Evolutionary conservation across 1,139 yeast genomes (phyloP), one percentile per base, ranked within the genome.

Genomic region (Taiozyma sp.): DNA sequence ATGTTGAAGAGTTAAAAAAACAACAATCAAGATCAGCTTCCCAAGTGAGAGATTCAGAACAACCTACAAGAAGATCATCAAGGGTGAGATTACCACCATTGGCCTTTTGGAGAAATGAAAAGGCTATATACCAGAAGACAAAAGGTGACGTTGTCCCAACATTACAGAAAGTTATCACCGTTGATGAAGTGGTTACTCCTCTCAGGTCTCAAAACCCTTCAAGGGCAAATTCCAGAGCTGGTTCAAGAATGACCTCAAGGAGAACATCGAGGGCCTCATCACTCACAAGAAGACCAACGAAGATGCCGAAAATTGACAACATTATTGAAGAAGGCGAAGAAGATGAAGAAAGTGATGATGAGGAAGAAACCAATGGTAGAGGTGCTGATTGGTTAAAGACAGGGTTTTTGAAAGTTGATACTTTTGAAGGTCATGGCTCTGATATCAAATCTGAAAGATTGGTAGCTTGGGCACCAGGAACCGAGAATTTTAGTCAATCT

Each of bases 31-130:
- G 60, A 38, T 49, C 61, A 48, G 44, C 56, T 32, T 51, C 62
- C 46, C 43, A 48, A 19, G 16, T 16, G 29, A 56, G 56, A 45
- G 44, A 49, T 30, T 23, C 51, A 30, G 55, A 48, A 10, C 52
- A 53, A 41, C 50, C 62, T 32, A 58, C 60, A 12, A 59, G 87
- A 55, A 69, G 80, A 55, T 87, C 96, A 0, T 74, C 76, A 44
- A 75, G 97, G 61, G 78, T 81, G 0, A 79, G 79, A 57, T 76
- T 87, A 8, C 81, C 86, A 2, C 96, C 96, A 0, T 71, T 90
- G 57, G 93, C 91, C 12, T 87, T 77, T 65, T 90, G 97, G 97
- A 79, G 88, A 65, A 87, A 87, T 63, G 97, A 91, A 66, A 74
- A 83, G 54, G 79, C 87, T 40, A 79, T 87, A 2, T 89, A 86